These are phyloP conservation scores for Trypanosoma mega DNA, from an alignment of 208 protist species.

Conservation along the genomic window DNA sequence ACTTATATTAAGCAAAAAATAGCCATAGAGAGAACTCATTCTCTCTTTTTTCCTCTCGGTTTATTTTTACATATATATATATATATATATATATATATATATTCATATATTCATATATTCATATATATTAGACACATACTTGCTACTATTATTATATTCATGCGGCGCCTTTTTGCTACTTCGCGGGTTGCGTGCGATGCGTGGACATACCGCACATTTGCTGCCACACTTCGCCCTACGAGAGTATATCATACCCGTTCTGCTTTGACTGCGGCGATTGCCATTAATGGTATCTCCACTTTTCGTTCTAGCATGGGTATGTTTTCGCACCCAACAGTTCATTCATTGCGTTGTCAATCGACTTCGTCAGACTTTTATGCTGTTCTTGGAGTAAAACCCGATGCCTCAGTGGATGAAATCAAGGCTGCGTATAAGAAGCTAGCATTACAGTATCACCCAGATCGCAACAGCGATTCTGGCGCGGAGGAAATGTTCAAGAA, in stretches of 20 bases:
- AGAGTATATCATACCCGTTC: too few relatives aligned
- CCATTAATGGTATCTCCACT: neutral
- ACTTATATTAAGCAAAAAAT: too few relatives aligned
- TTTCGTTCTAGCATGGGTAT: neutral
- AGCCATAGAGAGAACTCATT: too few relatives aligned
- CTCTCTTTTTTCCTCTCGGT: too few relatives aligned
- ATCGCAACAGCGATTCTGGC: conserved; percentile 77
- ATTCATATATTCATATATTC: too few relatives aligned
- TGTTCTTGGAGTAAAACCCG: conserved; percentile 64
- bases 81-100: too few relatives aligned
- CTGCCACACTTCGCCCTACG: too few relatives aligned
- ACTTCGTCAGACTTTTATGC: conserved; percentile 68
- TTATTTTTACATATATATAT: too few relatives aligned
- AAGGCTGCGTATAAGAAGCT: conserved; percentile 90
- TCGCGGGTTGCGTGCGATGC: neutral
- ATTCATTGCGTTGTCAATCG: conserved; percentile 22
- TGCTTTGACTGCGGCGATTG: too few relatives aligned
- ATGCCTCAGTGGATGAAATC: conserved; percentile 86
- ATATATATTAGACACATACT: too few relatives aligned
- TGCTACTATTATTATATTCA: too few relatives aligned
- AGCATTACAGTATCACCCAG: conserved; percentile 88
- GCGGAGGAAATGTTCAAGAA: conserved; percentile 89
- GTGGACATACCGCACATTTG: too few relatives aligned
- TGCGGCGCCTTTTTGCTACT: neutral
- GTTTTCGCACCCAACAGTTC: conserved; percentile 1